These are phyloP conservation scores for Trypanosomatidae sp. DNA, from an alignment of 208 protist genomes.

Conservation along the genomic window DNA sequence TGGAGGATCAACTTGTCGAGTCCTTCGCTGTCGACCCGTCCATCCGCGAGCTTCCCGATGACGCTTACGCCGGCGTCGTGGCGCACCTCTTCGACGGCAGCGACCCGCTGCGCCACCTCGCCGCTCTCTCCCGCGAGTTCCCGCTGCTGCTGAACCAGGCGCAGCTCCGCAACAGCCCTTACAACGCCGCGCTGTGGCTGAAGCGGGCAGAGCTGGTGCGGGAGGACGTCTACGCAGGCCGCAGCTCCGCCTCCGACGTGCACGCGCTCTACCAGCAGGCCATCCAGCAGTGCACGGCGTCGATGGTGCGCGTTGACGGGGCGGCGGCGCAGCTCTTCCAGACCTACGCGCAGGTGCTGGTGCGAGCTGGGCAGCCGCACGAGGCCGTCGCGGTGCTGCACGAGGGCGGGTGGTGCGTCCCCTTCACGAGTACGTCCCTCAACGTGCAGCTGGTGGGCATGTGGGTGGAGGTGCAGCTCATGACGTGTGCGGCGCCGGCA, in stretches of 20 bases:
- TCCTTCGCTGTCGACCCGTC: constrained; percentile 63
- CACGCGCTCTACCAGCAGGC: constrained; percentile 56
- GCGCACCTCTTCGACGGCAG: constrained; percentile 27
- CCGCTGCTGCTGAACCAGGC: constrained; percentile 68
- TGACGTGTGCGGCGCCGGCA: constrained; percentile 7
- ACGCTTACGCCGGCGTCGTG: constrained; percentile 24
- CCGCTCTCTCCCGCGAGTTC: constrained; percentile 38
- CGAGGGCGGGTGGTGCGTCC: constrained; percentile 59
- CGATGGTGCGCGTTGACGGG: constrained; percentile 41
- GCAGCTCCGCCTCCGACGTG: constrained; percentile 29
- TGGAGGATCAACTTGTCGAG: constrained; percentile 79
- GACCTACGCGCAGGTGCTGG: constrained; percentile 41
- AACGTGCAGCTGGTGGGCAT: constrained; percentile 75
- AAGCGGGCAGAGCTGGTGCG: constrained; percentile 75
- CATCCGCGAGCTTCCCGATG: constrained; percentile 29
- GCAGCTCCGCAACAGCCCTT: constrained; percentile 49
- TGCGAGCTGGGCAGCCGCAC: constrained; percentile 26
- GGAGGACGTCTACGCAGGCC: constrained; percentile 41
- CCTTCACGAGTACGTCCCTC: constrained; percentile 46
- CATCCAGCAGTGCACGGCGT: constrained; percentile 63
- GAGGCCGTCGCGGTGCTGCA: constrained; percentile 43
- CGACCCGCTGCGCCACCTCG: constrained; percentile 45
- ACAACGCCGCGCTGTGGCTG: constrained; percentile 60
- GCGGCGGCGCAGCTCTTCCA: constrained; percentile 66
- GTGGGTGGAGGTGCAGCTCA: constrained; percentile 54